Base-by-base conservation (phyloP, 495 filamentous ascomycete genomes). In the Mytilinidion resinicola region DNA sequence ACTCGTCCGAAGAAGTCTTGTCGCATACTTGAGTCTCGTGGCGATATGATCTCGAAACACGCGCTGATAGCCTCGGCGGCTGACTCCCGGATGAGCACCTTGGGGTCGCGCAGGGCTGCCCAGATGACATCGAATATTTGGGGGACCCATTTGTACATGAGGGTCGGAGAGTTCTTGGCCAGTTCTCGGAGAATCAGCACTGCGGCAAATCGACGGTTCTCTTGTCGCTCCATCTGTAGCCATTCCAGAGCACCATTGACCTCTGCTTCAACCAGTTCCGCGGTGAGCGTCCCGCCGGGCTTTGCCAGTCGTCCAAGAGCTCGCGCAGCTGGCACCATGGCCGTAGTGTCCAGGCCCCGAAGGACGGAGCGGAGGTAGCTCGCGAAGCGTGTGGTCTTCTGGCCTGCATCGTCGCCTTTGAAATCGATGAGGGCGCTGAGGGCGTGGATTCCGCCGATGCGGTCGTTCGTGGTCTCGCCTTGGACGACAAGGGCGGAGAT, bases 191-290 rank as follows among this genome's bases (percentile, higher is more conserved):
- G 83, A 17, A 93, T 84, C 15, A 99, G 78, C 20, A 96, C 92
- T 4, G 93, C 92, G 35, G 88, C 88, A 70, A 95, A 96, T 42
- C 93, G 82, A 61, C 93, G 78, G 61, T 89, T 89, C 74, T 99
- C 93, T 65, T 93, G 85, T 25, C 92, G 81, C 61, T 96, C 95
- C n/a, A 88, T 87, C 65, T 96, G 92, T 48, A 99, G 78, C 88
- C 89, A 96, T 74, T 99, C 93, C 41, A 97, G 74, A 0, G 93
- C 91, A 9, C 89, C 88, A 67, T 96, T 91, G 42, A 97, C 89
- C 69, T 99, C 95, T 57, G 90, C 89, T 64, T 99, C 93, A 41
- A 99, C 95, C 42, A 99, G 76, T 73, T 97, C 95, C 1, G 93
- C 93, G 38, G 95, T 96, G 52, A 99, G 78, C 38, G 93, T 91